Evolutionary conservation across 352 stramenopile species (phyloP).

Genomic region (Phytophthora meadii): DNA sequence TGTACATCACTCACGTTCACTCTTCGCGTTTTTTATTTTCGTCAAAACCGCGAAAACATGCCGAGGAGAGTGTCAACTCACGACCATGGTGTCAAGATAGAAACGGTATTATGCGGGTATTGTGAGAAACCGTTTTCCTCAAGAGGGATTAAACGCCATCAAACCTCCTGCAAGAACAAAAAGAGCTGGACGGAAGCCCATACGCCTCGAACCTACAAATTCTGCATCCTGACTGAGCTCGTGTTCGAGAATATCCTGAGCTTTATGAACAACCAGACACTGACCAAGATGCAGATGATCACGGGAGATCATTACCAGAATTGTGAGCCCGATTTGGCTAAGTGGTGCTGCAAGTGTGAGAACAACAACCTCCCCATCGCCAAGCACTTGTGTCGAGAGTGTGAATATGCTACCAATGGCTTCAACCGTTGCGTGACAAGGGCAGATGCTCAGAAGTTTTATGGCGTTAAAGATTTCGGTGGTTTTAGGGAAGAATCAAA

Average conservation of each 20-base stretch:
- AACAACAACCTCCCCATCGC: constrained; percentile 13
- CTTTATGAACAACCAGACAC: constrained; percentile 23
- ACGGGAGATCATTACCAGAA: constrained; percentile 15
- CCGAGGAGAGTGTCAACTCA: too few relatives aligned
- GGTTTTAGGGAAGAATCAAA: neutral
- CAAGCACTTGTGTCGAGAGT: neutral
- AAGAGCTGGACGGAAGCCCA: neutral
- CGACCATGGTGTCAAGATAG: too few relatives aligned
- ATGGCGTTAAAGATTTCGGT: neutral
- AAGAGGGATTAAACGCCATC: neutral
- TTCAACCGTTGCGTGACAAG: neutral
- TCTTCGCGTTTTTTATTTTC: too few relatives aligned
- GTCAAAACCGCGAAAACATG: too few relatives aligned
- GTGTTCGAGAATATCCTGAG: constrained; percentile 21
- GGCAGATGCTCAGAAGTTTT: neutral
- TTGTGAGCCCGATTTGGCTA: constrained; percentile 5
- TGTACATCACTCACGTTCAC: too few relatives aligned
- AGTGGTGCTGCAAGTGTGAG: constrained; percentile 24
- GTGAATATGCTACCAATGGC: neutral
- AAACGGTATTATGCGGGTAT: too few relatives aligned
- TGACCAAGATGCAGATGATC: constrained; percentile 21
- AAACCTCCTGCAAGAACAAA: constrained; percentile 4
- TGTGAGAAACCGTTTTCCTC: too few relatives aligned
- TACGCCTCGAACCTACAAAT: constrained; percentile 5
- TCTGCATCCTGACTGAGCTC: constrained; percentile 9